Evolutionary conservation across 345 rosid genomes (phyloP).

Genomic region (Eucalyptus curtisii): DNA sequence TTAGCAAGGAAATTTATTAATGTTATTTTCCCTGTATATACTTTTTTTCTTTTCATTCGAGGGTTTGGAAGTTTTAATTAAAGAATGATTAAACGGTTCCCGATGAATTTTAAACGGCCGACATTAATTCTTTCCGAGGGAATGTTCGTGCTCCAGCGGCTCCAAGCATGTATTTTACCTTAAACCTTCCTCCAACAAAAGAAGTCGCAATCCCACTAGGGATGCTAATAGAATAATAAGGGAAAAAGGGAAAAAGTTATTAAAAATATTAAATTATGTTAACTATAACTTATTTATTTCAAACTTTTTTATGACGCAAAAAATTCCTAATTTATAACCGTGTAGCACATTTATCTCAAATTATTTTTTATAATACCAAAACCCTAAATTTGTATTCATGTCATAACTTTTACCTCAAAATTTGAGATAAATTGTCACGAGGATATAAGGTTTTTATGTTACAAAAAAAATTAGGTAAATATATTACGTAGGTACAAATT

Average conservation of each 20-base stretch:
- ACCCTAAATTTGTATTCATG: too few species aligned
- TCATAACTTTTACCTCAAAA: rapidly evolving
- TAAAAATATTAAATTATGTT: too few species aligned
- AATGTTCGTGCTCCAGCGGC: neutral
- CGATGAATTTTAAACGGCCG: neutral
- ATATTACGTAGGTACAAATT: too few species aligned
- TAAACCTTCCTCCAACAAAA: neutral
- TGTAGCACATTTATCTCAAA: too few species aligned
- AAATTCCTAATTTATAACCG: too few species aligned
- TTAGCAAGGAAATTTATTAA: neutral
- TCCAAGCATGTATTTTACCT: neutral
- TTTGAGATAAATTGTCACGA: too few species aligned
- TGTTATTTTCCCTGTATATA: neutral
- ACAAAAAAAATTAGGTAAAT: too few species aligned
- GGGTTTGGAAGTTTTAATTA: neutral
- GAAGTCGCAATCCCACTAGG: neutral
- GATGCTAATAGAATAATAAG: neutral
- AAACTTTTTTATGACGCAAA: too few species aligned
- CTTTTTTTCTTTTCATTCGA: neutral
- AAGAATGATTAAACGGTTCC: neutral
- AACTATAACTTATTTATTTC: too few species aligned
- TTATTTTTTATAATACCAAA: too few species aligned
- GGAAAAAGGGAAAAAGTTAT: too few species aligned
- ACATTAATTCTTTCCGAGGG: neutral
- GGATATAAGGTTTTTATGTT: too few species aligned